Conservation (phyloP, 1,284 basidiomycete species). For the Cystobasidiaceae sp. region DNA sequence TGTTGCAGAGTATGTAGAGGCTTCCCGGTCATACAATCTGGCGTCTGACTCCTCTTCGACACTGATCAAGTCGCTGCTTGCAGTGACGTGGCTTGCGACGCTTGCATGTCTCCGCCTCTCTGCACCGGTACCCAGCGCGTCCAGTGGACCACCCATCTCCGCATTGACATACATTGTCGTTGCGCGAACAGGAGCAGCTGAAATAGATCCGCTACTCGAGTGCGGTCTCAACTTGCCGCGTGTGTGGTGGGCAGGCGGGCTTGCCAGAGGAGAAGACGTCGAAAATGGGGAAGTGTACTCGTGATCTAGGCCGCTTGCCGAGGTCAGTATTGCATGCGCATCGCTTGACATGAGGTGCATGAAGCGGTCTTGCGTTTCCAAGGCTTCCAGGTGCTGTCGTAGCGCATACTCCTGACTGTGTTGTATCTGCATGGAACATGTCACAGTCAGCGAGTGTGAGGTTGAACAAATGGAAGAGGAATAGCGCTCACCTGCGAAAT, state of each 20-base stretch:
- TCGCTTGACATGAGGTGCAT: constrained; percentile 17
- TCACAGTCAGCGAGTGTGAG: neutral
- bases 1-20: neutral
- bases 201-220: constrained; percentile 11
- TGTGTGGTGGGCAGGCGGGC: neutral
- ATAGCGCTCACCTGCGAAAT: constrained; percentile 6
- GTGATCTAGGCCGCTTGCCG: neutral
- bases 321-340: neutral
- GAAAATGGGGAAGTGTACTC: neutral
- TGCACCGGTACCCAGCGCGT: neutral
- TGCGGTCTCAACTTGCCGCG: constrained; percentile 3
- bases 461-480: neutral
- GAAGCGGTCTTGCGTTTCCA: constrained; percentile 22
- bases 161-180: constrained; percentile 29
- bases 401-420: constrained; percentile 18
- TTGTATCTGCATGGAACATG: neutral
- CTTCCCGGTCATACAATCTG: neutral
- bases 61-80: neutral
- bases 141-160: neutral
- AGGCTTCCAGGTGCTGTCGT: constrained; percentile 22
- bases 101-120: constrained; percentile 1
- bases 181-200: neutral
- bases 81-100: neutral
- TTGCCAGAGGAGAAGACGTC: neutral
- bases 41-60: neutral